Evolutionary conservation across 2,329 filamentous ascomycete species (phyloP).

Genomic region (Cladobotryum mycophilum): DNA sequence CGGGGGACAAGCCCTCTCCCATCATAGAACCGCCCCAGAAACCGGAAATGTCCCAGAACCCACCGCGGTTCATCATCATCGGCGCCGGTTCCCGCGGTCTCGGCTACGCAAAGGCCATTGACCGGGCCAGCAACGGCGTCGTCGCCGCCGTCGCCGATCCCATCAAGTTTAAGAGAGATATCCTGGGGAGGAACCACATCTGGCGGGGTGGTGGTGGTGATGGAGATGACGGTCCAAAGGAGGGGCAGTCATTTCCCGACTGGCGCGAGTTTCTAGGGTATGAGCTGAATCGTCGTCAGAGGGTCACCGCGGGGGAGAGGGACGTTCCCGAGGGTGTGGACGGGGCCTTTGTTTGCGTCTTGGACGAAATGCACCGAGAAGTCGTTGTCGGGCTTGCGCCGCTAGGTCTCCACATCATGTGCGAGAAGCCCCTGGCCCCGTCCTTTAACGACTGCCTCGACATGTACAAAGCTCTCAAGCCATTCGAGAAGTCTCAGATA

Average conservation of each 20-base stretch:
- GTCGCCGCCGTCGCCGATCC: slow-evolving; percentile 80
- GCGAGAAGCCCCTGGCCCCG: slow-evolving; percentile 89
- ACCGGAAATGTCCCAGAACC: slow-evolving; percentile 40
- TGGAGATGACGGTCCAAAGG: slow-evolving; percentile 34
- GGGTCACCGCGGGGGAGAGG: slow-evolving; percentile 41
- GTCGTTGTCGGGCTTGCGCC: slow-evolving; percentile 69
- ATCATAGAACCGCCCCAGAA: slow-evolving; percentile 29
- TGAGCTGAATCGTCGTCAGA: slow-evolving; percentile 56
- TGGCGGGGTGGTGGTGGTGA: too few relatives aligned
- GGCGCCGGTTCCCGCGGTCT: slow-evolving; percentile 76
- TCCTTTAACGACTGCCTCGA: slow-evolving; percentile 69
- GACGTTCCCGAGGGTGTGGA: slow-evolving; percentile 51
- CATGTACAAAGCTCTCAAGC: slow-evolving; percentile 57
- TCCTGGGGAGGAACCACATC: slow-evolving; percentile 66
- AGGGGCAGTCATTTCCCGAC: slow-evolving; percentile 63
- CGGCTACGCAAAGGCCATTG: slow-evolving; percentile 64
- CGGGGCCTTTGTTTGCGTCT: slow-evolving; percentile 59
- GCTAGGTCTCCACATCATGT: slow-evolving; percentile 74
- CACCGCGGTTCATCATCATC: slow-evolving; percentile 68
- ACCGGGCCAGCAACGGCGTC: slow-evolving; percentile 57
- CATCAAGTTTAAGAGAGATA: slow-evolving; percentile 64
- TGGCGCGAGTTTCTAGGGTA: slow-evolving; percentile 75
- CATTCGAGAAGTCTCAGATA: slow-evolving; percentile 37
- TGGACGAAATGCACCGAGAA: slow-evolving; percentile 83
- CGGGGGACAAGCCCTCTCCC: background rate